Conservation (phyloP, 164 flowering plant genomes). For the Stephania yunnanensis region DNA sequence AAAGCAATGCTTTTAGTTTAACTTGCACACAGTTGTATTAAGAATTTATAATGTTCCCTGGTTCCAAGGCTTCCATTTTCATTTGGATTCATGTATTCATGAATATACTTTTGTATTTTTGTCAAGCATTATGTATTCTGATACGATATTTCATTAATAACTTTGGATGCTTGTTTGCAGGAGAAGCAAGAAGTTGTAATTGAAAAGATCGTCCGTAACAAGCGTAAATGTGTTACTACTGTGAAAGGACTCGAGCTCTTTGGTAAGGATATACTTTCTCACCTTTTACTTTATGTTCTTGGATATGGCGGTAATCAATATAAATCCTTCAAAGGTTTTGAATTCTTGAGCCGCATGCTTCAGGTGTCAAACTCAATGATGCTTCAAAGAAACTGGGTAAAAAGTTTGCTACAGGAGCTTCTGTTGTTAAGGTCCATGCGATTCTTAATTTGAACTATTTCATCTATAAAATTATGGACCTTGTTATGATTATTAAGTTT, state of each 20-base stretch:
- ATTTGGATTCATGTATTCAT: too few relatives aligned
- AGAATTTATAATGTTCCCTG: too few relatives aligned
- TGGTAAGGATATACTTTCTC: conserved; percentile 41
- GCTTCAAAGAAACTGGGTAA: conserved; percentile 98
- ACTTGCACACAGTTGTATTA: too few relatives aligned
- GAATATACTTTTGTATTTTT: too few relatives aligned
- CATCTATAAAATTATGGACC: not conserved
- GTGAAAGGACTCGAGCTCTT: conserved; percentile 86
- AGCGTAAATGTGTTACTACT: conserved; percentile 75
- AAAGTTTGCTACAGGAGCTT: conserved; percentile 99
- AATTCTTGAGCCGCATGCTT: conserved; percentile 11
- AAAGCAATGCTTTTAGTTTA: too few relatives aligned
- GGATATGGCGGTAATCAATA: not conserved
- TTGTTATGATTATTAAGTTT: conserved; percentile 3
- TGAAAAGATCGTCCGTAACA: conserved; percentile 81
- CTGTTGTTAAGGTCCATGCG: conserved; percentile 79
- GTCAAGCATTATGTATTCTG: not conserved
- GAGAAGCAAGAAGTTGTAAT: conserved; percentile 78
- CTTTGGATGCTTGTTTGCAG: conserved; percentile 29
- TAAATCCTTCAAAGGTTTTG: not conserved
- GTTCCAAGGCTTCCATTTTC: too few relatives aligned
- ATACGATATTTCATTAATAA: not conserved
- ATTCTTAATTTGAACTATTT: not conserved
- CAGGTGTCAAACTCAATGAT: conserved; percentile 93
- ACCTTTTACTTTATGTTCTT: not conserved